These are phyloP conservation scores for Triticum aestivum DNA, from an alignment of 176 grass and related monocot species.

Conservation along the genomic window IWGSC_CS_RefSeq_v2.1 NC_057794.1:494193073-494193572, in stretches of 20 bases:
- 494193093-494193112: conserved; percentile 59
- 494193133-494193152: conserved; percentile 37
- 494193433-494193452: conserved; percentile 32
- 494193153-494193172: background rate
- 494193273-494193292: background rate
- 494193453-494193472: conserved; percentile 10
- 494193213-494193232: conserved; percentile 52
- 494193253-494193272: background rate
- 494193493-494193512: conserved; percentile 39
- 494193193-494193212: conserved; percentile 35
- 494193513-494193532: background rate
- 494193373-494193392: conserved; percentile 34
- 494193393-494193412: conserved; percentile 17
- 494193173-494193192: conserved; percentile 34
- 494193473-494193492: conserved; percentile 7
- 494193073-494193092: conserved; percentile 44
- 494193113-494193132: conserved; percentile 43
- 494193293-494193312: background rate
- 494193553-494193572: background rate
- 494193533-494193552: conserved; percentile 32
- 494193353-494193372: conserved; percentile 15
- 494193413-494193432: conserved; percentile 26
- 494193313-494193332: background rate
- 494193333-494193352: background rate
- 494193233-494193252: background rate